Conservation (phyloP, 208 protist genomes). For the Trypanosoma cruzi region DNA sequence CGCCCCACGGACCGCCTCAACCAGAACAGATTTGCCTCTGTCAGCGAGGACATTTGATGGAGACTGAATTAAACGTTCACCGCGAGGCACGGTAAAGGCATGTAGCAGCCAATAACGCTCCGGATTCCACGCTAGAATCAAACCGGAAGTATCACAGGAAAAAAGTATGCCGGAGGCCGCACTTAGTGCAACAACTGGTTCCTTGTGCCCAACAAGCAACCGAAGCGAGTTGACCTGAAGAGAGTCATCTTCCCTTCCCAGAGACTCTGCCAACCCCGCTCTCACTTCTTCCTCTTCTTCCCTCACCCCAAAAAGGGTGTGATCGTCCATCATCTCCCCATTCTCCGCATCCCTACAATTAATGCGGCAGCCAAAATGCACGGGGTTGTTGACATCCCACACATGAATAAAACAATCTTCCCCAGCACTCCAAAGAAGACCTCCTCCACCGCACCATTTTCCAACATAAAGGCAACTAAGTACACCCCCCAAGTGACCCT, state of each 20-base stretch:
- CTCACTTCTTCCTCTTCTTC: not conserved
- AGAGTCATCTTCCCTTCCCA: slow-evolving; percentile 15
- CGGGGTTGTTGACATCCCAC: slow-evolving; percentile 17
- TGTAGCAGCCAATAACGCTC: slow-evolving; percentile 25
- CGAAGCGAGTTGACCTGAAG: slow-evolving; percentile 17
- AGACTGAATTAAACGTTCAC: not conserved
- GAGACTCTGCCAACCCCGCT: slow-evolving; percentile 1
- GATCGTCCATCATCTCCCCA: not conserved
- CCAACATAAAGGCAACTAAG: slow-evolving; percentile 9
- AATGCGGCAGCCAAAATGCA: slow-evolving; percentile 11
- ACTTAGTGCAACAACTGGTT: slow-evolving; percentile 12
- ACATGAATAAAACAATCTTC: slow-evolving; percentile 24
- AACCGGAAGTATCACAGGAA: slow-evolving; percentile 26
- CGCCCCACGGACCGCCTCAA: slow-evolving; percentile 3
- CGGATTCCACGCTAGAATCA: slow-evolving; percentile 23
- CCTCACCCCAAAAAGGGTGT: not conserved
- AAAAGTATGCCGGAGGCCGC: slow-evolving; percentile 8
- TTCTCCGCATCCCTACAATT: too few species aligned
- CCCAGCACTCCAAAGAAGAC: slow-evolving; percentile 24
- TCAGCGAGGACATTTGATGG: not conserved
- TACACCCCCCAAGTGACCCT: slow-evolving; percentile 21
- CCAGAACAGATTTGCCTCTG: not conserved
- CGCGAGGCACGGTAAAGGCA: slow-evolving; percentile 20
- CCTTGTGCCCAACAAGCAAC: slow-evolving; percentile 23
- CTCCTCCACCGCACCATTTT: not conserved